Evolutionary conservation across 2,329 filamentous ascomycete genomes (phyloP).

Genomic region (Tolypocladium paradoxum): DNA sequence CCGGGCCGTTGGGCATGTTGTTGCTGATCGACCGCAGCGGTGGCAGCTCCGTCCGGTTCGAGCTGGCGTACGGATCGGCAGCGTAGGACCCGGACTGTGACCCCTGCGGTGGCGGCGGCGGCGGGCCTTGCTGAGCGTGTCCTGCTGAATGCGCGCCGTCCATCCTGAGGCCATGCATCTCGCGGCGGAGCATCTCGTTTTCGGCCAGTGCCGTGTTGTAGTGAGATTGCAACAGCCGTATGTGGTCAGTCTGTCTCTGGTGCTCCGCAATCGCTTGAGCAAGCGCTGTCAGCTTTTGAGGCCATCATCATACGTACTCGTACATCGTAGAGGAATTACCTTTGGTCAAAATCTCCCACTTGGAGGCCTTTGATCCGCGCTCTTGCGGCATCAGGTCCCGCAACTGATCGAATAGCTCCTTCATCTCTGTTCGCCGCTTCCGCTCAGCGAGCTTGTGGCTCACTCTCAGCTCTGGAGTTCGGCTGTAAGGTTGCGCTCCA

Average conservation of each 20-base stretch:
- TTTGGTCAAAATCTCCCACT: constrained; percentile 83
- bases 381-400: constrained; percentile 71
- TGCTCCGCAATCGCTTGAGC: constrained; percentile 49
- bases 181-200: constrained; percentile 36
- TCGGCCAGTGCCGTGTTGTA: constrained; percentile 31
- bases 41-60: constrained; percentile 40
- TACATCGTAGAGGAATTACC: constrained; percentile 37
- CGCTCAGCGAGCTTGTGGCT: constrained; percentile 80
- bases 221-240: constrained; percentile 35
- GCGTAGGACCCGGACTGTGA: constrained; percentile 12
- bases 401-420: constrained; percentile 72
- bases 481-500: constrained; percentile 65
- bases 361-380: constrained; percentile 73
- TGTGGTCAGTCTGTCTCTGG: constrained; percentile 39
- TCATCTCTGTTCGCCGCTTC: constrained; percentile 80
- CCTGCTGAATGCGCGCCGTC: constrained; percentile 37
- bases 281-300: not conserved
- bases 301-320: not conserved
- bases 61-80: constrained; percentile 18
- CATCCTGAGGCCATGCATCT: constrained; percentile 35
- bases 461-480: constrained; percentile 70
- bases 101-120: constrained; percentile 9
- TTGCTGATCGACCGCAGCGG: constrained; percentile 43
- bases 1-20: constrained; percentile 32
- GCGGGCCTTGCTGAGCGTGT: constrained; percentile 24